Percentiles rank a stretch among this genome's conserved stretches.
These are phyloP conservation scores for Capniomyces stellatus DNA, from an alignment of 371 early-diverging fungal species.

Conservation along the genomic window DNA sequence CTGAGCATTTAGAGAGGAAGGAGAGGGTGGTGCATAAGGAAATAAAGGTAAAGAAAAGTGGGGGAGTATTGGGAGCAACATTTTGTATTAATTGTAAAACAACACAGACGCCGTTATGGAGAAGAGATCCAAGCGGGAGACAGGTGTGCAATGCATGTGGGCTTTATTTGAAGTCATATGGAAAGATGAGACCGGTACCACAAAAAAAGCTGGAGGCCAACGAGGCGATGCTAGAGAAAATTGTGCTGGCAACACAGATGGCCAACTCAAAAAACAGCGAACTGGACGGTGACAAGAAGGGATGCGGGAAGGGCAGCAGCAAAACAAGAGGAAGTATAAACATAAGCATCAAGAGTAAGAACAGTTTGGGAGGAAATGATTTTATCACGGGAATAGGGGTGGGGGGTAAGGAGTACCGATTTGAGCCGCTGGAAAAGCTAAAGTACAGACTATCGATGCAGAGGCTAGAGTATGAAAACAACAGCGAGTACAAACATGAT, in stretches of 20 bases:
- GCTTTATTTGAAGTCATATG: constrained; percentile 71
- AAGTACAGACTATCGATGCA: background rate
- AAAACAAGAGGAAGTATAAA: too few relatives aligned
- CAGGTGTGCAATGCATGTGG: constrained; percentile 97
- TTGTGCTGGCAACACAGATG: constrained; percentile 10
- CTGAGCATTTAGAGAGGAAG: constrained; percentile 63
- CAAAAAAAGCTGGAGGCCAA: constrained; percentile 36
- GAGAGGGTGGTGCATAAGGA: constrained; percentile 71
- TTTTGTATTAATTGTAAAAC: constrained; percentile 67
- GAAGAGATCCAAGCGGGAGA: constrained; percentile 64
- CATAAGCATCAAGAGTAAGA: background rate
- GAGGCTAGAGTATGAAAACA: background rate
- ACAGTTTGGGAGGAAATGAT: too few relatives aligned
- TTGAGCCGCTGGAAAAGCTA: background rate
- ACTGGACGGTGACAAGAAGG: too few relatives aligned
- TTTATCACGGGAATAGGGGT: background rate
- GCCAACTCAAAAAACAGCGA: background rate
- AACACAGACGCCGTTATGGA: constrained; percentile 87
- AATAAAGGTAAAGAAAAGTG: constrained; percentile 56
- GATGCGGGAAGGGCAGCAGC: background rate
- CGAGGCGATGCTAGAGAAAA: background rate
- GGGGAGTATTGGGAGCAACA: constrained; percentile 78
- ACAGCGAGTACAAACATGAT: constrained; percentile 4
- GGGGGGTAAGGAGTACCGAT: background rate
- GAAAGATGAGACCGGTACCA: constrained; percentile 60